Base-by-base conservation (phyloP, 2,329 filamentous ascomycete genomes). In the Epichloe hybrida region DNA sequence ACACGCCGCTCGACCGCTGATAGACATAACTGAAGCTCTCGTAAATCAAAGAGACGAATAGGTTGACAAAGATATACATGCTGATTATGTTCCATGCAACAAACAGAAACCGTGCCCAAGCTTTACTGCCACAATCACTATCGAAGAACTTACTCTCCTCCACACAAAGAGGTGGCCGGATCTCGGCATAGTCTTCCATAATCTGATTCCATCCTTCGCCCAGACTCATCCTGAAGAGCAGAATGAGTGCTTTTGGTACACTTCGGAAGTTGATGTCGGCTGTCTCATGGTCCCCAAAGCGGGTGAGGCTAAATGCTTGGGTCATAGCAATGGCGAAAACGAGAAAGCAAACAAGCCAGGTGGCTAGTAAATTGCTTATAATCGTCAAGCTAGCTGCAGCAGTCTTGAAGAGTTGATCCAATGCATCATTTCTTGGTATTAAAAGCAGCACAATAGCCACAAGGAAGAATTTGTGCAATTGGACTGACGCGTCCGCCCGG, bases 1-100 rank as follows among this genome's bases (percentile, higher is more conserved):
- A 88, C 59, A 96, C 77, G n/a, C 89, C 88, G 61, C 87, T 95
- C 54, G 91, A 96, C 55, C 89, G 81, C 70, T 98, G 94, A 65
- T 97, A 98, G 56, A 98, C 93, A 62, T 98, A 98, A 65, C 89
- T 95, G 75, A 98, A 98, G 69, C 90, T 97, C 72, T 98, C 93
- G 70, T 94, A 98, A 59, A 98, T 98, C 65, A 98, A 81, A 46
- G 93, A 98, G 53, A 98, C 91, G 66, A 98, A 98, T 63, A 98
- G 72, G 62, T 91, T 96, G 63, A 97, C 91, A 62, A 98, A 98
- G 61, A 98, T 95, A 70, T 98, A 98, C 93, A 98, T 98, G 85
- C 91, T 97, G 68, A 98, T 78, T 61, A 98, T 91, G 72, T 98
- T 98, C 93, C 93, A 98, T 4, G 85, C 81, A 52, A 97, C 89